phyloP scores from a whole-genome alignment of 192 early-diverging fungal species.

The Entomortierella beljakovae region DNA sequence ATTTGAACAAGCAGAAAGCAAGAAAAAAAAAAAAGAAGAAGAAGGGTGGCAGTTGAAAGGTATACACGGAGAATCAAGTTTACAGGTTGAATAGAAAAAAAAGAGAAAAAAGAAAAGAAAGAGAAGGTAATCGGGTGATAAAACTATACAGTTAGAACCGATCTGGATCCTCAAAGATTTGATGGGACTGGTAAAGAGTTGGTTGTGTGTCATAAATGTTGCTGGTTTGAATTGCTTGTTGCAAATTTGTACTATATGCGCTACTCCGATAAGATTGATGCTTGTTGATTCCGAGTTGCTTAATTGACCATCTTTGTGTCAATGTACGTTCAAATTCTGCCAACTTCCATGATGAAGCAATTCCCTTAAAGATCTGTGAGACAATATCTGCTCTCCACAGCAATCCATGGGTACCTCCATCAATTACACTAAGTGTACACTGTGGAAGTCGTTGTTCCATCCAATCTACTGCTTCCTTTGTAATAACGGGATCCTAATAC shows the following conservation, averaged over 20 bases:
- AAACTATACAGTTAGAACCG: constrained; percentile 19
- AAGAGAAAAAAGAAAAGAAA: constrained; percentile 6
- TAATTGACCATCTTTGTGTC: constrained; percentile 50
- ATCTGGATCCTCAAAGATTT: constrained; percentile 51
- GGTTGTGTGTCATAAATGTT: constrained; percentile 48
- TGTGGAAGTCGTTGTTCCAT: constrained; percentile 55
- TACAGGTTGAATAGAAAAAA: too few species aligned
- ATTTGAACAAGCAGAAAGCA: neutral
- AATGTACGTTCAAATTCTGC: constrained; percentile 53
- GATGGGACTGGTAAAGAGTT: constrained; percentile 34
- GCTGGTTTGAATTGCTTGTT: constrained; percentile 53
- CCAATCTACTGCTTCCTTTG: constrained; percentile 55
- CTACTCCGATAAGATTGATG: constrained; percentile 47
- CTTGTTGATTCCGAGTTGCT: constrained; percentile 46
- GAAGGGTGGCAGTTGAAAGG: neutral
- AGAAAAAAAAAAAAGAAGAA: neutral
- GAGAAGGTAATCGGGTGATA: neutral
- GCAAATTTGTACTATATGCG: constrained; percentile 30
- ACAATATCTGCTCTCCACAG: constrained; percentile 56
- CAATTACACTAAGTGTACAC: constrained; percentile 58
- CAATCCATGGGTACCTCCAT: constrained; percentile 55
- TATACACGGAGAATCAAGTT: too few species aligned
- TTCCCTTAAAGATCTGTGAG: constrained; percentile 56
- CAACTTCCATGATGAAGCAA: constrained; percentile 50
- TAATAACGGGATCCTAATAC: constrained; percentile 55